These are phyloP conservation scores for Perilla frutescens DNA, from an alignment of 257 asterid genomes.

Conservation along the genomic window DNA sequence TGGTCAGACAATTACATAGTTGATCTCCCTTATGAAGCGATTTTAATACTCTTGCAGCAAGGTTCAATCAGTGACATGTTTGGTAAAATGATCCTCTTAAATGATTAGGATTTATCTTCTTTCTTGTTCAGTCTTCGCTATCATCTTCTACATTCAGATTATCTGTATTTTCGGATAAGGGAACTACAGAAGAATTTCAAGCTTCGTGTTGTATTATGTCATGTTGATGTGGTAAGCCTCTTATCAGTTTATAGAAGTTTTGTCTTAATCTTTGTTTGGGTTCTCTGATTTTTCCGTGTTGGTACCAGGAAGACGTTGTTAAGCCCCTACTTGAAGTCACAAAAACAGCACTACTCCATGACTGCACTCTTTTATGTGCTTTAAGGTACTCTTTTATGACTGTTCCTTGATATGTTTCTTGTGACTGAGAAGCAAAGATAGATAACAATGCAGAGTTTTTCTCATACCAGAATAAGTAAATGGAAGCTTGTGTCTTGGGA, in stretches of 20 bases:
- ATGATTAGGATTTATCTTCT: conserved; percentile 18
- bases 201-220: conserved; percentile 92
- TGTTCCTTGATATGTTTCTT: background rate
- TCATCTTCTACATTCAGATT: conserved; percentile 98
- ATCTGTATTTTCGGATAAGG: conserved; percentile 89
- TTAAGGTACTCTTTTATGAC: conserved; percentile 68
- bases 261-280: conserved; percentile 16
- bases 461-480: background rate
- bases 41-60: background rate
- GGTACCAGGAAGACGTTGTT: conserved; percentile 88
- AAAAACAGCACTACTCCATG: conserved; percentile 91
- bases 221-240: conserved; percentile 87
- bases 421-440: background rate
- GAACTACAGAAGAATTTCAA: conserved; percentile 90
- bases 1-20: no score
- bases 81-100: background rate
- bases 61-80: background rate
- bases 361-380: conserved; percentile 93
- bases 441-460: conserved; percentile 2
- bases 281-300: conserved; percentile 31
- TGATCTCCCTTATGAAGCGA: background rate
- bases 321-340: conserved; percentile 97
- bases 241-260: conserved; percentile 24
- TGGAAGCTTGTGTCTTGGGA: background rate
- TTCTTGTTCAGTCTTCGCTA: conserved; percentile 79